phyloP scores from a whole-genome alignment of 345 rosid species.

The Salix arbutifolia region DNA sequence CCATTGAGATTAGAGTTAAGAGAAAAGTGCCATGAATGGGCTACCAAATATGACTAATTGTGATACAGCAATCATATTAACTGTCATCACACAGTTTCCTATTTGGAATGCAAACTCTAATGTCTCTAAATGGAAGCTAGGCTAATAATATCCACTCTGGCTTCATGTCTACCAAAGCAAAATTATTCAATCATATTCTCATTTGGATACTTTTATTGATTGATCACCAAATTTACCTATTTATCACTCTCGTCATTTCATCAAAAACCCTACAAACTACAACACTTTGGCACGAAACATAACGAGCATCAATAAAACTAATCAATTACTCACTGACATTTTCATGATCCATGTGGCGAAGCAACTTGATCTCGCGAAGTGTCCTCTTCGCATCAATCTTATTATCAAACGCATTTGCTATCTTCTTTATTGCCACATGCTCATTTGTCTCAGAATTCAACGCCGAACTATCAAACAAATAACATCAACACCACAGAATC shows the following conservation, averaged over 20 bases:
- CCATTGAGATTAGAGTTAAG: background rate
- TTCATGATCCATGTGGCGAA: constrained; percentile 94
- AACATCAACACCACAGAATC: background rate
- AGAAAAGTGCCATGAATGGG: background rate
- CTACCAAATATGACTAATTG: background rate
- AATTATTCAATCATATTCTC: background rate
- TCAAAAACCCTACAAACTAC: background rate
- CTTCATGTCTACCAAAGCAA: background rate
- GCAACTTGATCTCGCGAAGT: constrained; percentile 93
- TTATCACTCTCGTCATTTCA: background rate
- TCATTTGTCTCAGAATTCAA: constrained; percentile 74
- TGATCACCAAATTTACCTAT: background rate
- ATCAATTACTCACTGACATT: constrained; percentile 61
- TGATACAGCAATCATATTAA: background rate
- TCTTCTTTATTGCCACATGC: constrained; percentile 83
- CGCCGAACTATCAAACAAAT: constrained; percentile 42
- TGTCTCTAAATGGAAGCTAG: background rate
- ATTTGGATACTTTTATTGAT: background rate
- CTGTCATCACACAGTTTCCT: background rate
- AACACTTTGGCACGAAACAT: background rate
- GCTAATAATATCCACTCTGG: background rate
- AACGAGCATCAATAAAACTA: background rate
- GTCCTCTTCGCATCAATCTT: constrained; percentile 83
- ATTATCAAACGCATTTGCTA: constrained; percentile 73
- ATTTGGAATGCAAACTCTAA: background rate